phyloP scores from a whole-genome alignment of 1,284 basidiomycete species.

The Xanthoconium separans region DNA sequence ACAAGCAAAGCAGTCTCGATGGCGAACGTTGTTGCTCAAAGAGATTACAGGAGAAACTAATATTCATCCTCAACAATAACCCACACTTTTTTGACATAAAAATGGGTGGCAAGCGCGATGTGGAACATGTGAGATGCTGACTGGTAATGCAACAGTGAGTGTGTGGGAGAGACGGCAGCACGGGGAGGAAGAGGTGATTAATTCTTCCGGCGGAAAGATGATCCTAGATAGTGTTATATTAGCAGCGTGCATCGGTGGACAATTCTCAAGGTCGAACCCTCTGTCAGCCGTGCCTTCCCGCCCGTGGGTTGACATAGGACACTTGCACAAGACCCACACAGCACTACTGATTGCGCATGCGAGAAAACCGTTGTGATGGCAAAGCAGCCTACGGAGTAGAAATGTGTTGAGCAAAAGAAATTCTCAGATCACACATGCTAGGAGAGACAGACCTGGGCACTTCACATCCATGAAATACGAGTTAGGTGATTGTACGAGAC shows the following conservation, averaged over 20 bases:
- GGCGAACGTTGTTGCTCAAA: not conserved
- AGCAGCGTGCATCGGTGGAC: not conserved
- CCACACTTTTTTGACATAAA: constrained; percentile 15
- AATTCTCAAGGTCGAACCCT: constrained; percentile 66
- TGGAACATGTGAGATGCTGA: not conserved
- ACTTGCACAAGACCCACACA: constrained; percentile 91
- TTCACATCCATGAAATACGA: constrained; percentile 99
- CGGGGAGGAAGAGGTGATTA: constrained; percentile 37
- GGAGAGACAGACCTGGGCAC: constrained; percentile 78
- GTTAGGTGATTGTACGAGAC: constrained; percentile 96
- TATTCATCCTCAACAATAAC: constrained; percentile 11
- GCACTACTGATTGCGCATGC: constrained; percentile 91
- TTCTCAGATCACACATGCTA: not conserved
- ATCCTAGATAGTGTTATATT: constrained; percentile 48
- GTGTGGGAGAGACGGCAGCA: not conserved
- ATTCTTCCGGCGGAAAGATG: constrained; percentile 87
- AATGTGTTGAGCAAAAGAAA: constrained; percentile 3
- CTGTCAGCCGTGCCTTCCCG: constrained; percentile 97
- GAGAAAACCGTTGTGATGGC: constrained; percentile 95
- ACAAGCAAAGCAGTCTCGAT: not conserved
- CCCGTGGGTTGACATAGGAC: constrained; percentile 98
- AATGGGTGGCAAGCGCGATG: not conserved
- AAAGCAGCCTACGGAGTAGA: constrained; percentile 71
- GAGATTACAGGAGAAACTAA: constrained; percentile 20
- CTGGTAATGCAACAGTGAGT: constrained; percentile 4